A percentile compares a stretch with the other conserved stretches of the same genome.
These are phyloP conservation scores for Xanthoceras sorbifolium DNA, from an alignment of 345 rosid genomes.

Conservation along the genomic window DNA sequence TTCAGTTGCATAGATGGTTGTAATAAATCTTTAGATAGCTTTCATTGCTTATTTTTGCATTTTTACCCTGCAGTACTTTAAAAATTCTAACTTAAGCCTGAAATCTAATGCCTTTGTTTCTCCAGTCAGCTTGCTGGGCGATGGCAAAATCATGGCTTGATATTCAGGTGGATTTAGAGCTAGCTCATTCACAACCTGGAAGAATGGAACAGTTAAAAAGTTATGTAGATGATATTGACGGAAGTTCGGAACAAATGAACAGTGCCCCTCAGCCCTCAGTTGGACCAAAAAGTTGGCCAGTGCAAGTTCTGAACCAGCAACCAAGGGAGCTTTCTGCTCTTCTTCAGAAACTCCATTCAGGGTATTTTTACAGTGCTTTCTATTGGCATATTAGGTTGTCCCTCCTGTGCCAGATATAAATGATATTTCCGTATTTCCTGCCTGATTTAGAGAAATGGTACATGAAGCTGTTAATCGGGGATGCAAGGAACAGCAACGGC, in stretches of 20 bases:
- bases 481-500: constrained; percentile 97
- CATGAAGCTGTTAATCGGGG: constrained; percentile 82
- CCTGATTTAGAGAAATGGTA: constrained; percentile 71
- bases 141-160: constrained; percentile 99
- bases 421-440: constrained; percentile 13
- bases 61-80: not conserved
- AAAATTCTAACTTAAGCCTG: not conserved
- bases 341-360: constrained; percentile 97
- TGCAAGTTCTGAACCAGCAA: constrained; percentile 87
- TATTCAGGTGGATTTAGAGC: constrained; percentile 87
- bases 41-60: not conserved
- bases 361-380: constrained; percentile 42
- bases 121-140: constrained; percentile 99
- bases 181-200: constrained; percentile 69
- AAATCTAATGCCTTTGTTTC: not conserved
- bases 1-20: not conserved
- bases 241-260: constrained; percentile 58
- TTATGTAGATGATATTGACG: constrained; percentile 54
- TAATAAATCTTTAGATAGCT: not conserved
- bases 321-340: constrained; percentile 84
- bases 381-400: not conserved
- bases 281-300: constrained; percentile 92
- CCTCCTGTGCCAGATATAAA: constrained; percentile 5
- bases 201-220: constrained; percentile 63
- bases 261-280: constrained; percentile 43